Evolutionary conservation across 73 alveolate genomes (phyloP).

Genomic region (Tetrahymena elliotti): DNA sequence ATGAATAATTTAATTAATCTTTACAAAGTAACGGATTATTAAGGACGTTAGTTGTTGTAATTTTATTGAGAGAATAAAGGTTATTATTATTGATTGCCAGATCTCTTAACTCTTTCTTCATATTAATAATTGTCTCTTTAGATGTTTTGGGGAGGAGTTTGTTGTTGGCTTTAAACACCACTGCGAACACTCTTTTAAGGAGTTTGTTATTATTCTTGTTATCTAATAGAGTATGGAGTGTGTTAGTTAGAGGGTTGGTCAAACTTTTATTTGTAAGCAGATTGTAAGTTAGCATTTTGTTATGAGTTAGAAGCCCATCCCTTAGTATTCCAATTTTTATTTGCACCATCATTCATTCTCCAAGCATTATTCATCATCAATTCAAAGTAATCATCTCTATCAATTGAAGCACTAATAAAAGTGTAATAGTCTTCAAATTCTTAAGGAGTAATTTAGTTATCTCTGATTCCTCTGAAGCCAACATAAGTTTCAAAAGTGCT

Average conservation of each 20-base stretch:
- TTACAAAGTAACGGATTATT: neutral
- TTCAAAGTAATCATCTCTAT: slow-evolving; percentile 71
- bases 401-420: slow-evolving; percentile 61
- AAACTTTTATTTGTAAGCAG: neutral
- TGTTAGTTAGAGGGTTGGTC: neutral
- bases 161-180: neutral
- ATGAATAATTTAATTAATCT: too few relatives aligned
- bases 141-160: neutral
- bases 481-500: slow-evolving; percentile 53
- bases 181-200: neutral
- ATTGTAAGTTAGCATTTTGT: neutral
- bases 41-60: neutral
- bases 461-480: neutral
- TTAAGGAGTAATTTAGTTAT: slow-evolving; percentile 2
- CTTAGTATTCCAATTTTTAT: neutral
- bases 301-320: slow-evolving; percentile 36
- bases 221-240: neutral
- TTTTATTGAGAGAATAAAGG: neutral
- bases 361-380: slow-evolving; percentile 78
- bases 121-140: neutral
- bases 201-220: neutral
- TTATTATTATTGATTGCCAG: neutral
- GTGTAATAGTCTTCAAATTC: slow-evolving; percentile 61
- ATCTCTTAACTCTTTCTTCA: neutral
- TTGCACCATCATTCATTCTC: slow-evolving; percentile 56